Evolutionary conservation across 768 basidiomycete species (phyloP).

Genomic region (Leucocoprinus leucothites): DNA sequence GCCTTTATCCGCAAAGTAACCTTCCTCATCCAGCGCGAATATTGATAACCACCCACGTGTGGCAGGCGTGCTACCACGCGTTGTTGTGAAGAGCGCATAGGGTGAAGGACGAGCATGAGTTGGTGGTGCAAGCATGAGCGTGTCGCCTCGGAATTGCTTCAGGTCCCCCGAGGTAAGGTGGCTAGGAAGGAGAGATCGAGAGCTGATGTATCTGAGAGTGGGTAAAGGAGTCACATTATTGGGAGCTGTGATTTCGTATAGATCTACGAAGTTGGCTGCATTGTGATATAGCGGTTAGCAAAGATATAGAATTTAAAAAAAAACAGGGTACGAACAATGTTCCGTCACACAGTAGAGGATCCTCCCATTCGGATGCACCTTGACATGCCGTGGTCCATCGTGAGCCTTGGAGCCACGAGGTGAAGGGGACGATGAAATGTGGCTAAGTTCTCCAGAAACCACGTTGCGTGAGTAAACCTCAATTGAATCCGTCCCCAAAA

Average conservation of each 20-base stretch:
- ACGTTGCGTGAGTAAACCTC: constrained; percentile 40
- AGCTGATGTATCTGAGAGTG: constrained; percentile 26
- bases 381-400: constrained; percentile 52
- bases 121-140: constrained; percentile 38
- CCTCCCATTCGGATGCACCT: constrained; percentile 48
- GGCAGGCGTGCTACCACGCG: constrained; percentile 35
- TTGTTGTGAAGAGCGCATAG: constrained; percentile 42
- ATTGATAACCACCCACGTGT: constrained; percentile 41
- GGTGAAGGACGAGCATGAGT: constrained; percentile 33
- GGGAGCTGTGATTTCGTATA: constrained; percentile 31
- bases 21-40: constrained; percentile 38
- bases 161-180: constrained; percentile 4
- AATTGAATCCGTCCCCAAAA: constrained; percentile 45
- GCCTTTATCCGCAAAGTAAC: constrained; percentile 23
- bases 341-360: constrained; percentile 52
- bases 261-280: constrained; percentile 44
- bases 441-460: constrained; percentile 29
- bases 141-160: constrained; percentile 40
- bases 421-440: constrained; percentile 35
- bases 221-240: constrained; percentile 13
- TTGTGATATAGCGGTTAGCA: not conserved
- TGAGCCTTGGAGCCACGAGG: constrained; percentile 32
- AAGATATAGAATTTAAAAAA: not conserved
- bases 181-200: constrained; percentile 30
- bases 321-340: constrained; percentile 34